Evolutionary conservation across 805 yeast genomes (phyloP).

Genomic region (Jamesozyma piceae): DNA sequence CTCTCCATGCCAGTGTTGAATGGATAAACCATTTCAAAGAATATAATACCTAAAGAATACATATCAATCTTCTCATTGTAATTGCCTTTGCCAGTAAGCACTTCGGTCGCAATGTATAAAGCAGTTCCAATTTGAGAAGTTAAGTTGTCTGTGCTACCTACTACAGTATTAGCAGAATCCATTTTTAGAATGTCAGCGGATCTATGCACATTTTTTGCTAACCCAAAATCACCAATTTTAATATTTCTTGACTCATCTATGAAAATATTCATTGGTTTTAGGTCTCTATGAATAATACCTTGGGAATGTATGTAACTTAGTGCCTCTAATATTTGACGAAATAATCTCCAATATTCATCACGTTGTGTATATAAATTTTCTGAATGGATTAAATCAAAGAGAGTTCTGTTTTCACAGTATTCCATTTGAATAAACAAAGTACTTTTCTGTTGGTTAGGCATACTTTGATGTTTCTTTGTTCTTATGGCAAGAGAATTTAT

Average conservation of each 20-base stretch:
- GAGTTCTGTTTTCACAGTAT: constrained; percentile 90
- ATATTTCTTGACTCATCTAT: constrained; percentile 83
- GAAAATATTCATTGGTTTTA: constrained; percentile 92
- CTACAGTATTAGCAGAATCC: constrained; percentile 21
- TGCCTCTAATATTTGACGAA: constrained; percentile 84
- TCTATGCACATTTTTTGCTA: constrained; percentile 80
- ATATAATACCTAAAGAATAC: constrained; percentile 89
- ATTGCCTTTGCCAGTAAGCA: constrained; percentile 57
- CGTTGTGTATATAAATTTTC: constrained; percentile 63
- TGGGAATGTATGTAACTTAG: constrained; percentile 83
- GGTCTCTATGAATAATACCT: constrained; percentile 90
- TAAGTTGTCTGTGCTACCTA: constrained; percentile 49
- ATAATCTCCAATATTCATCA: constrained; percentile 81
- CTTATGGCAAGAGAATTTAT: background rate
- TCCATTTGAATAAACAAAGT: constrained; percentile 96
- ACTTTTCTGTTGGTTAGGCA: constrained; percentile 36
- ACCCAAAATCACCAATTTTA: constrained; percentile 94
- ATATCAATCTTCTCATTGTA: constrained; percentile 92
- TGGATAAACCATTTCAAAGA: constrained; percentile 87
- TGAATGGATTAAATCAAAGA: constrained; percentile 67
- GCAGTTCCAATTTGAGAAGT: constrained; percentile 94
- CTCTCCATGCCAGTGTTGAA: constrained; percentile 93
- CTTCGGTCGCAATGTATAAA: constrained; percentile 85
- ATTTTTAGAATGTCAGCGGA: constrained; percentile 29
- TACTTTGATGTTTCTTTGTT: background rate